These are phyloP conservation scores for Hygrophila difformis DNA, from an alignment of 257 asterid species.

Conservation along the genomic window DNA sequence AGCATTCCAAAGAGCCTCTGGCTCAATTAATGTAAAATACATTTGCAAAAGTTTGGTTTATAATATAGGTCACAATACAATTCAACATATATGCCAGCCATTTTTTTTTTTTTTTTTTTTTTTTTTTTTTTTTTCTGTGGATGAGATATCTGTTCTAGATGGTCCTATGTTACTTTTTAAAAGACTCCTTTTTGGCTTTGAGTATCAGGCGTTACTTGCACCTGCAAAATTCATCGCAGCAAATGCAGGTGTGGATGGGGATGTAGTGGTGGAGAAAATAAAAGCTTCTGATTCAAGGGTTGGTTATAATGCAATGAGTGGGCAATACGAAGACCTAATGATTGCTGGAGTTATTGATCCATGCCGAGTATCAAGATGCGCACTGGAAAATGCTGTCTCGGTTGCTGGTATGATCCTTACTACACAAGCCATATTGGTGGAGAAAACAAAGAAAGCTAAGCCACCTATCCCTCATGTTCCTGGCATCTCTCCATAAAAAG, in stretches of 20 bases:
- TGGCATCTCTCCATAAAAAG: conserved; percentile 56
- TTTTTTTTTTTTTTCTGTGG: neutral
- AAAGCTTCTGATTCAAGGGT: conserved; percentile 36
- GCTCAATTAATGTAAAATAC: no score
- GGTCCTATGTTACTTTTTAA: neutral
- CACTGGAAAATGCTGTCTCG: conserved; percentile 84
- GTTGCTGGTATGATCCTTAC: conserved; percentile 81
- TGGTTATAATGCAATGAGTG: conserved; percentile 82
- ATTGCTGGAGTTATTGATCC: conserved; percentile 87
- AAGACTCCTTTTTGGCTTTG: conserved; percentile 11
- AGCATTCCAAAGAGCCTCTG: no score
- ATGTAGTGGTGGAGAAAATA: conserved; percentile 56
- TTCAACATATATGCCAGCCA: no score
- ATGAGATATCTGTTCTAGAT: neutral
- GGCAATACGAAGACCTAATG: conserved; percentile 69
- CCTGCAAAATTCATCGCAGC: conserved; percentile 82
- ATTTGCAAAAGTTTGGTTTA: no score
- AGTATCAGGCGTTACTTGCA: conserved; percentile 87
- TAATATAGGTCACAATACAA: no score
- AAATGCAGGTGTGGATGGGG: conserved; percentile 88
- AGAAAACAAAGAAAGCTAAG: conserved; percentile 55
- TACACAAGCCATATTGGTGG: conserved; percentile 82
- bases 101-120: no score
- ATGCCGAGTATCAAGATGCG: conserved; percentile 65
- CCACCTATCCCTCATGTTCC: conserved; percentile 65